Conservation (phyloP, 805 yeast species). For the Schwanniomyces polymorphus region DNA sequence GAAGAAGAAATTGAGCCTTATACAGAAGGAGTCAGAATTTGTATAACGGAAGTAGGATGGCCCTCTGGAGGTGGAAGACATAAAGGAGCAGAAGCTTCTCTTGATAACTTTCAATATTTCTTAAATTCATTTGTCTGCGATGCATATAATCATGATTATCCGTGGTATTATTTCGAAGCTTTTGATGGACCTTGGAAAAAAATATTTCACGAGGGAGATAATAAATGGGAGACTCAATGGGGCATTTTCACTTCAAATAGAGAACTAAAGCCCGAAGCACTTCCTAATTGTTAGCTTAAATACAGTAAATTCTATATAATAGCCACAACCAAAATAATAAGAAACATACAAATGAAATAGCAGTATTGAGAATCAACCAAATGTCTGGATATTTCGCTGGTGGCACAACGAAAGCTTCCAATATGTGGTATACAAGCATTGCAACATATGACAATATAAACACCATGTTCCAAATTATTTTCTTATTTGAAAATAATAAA, state of each 20-base stretch:
- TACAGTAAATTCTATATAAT: constrained; percentile 44
- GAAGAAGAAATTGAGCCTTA: constrained; percentile 43
- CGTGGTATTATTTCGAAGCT: constrained; percentile 67
- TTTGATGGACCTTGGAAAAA: constrained; percentile 74
- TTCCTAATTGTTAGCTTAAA: constrained; percentile 38
- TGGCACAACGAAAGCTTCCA: constrained; percentile 53
- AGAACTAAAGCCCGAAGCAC: constrained; percentile 32
- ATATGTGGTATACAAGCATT: constrained; percentile 49
- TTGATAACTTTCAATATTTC: constrained; percentile 44
- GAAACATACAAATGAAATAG: constrained; percentile 76
- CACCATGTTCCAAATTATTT: constrained; percentile 24
- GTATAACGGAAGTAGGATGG: constrained; percentile 72
- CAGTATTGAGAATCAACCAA: constrained; percentile 77
- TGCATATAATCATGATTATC: constrained; percentile 31
- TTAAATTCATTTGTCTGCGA: constrained; percentile 54
- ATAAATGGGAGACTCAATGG: constrained; percentile 72
- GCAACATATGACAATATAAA: constrained; percentile 35
- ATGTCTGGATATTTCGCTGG: constrained; percentile 75
- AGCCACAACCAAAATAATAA: constrained; percentile 81
- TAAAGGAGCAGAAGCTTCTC: constrained; percentile 48
- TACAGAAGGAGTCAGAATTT: constrained; percentile 29
- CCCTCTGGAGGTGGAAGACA: constrained; percentile 61
- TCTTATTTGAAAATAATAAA: constrained; percentile 21
- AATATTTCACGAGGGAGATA: constrained; percentile 47
- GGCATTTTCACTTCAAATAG: constrained; percentile 58